Percentiles rank a stretch among this genome's conserved stretches.
Conservation (phyloP, 495 filamentous ascomycete species). For the Trichoderma parareesei region DNA sequence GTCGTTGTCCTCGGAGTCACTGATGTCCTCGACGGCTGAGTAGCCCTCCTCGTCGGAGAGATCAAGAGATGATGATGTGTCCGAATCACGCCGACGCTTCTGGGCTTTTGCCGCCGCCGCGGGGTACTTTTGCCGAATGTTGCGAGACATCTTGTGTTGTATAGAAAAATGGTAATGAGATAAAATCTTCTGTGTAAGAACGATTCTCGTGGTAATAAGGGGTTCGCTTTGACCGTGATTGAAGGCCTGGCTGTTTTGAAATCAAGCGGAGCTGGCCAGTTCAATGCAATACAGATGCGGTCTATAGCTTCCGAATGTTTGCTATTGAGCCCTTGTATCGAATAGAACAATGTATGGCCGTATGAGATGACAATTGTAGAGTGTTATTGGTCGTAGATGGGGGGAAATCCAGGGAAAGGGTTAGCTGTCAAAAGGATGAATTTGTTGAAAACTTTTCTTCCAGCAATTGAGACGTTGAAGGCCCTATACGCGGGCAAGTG, state of each 20-base stretch:
- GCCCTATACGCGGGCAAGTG: conserved; percentile 7
- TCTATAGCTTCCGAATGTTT: not conserved
- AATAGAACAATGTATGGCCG: not conserved
- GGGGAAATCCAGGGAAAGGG: conserved; percentile 10
- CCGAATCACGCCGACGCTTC: conserved; percentile 30
- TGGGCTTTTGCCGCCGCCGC: conserved; percentile 31
- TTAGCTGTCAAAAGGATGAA: conserved; percentile 18
- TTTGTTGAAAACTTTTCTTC: conserved; percentile 16
- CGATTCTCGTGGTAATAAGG: not conserved
- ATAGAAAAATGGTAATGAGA: conserved; percentile 6
- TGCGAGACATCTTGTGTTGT: conserved; percentile 39
- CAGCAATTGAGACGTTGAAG: conserved; percentile 10
- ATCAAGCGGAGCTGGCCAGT: not conserved
- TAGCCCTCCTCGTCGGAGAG: conserved; percentile 61
- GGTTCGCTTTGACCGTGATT: not conserved
- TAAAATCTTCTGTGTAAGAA: conserved; percentile 1
- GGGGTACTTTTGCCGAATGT: conserved; percentile 42
- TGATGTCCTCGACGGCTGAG: conserved; percentile 68
- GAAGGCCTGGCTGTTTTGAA: not conserved
- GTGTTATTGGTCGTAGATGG: conserved; percentile 4
- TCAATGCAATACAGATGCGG: not conserved
- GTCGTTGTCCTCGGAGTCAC: conserved; percentile 64
- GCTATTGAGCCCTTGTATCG: not conserved
- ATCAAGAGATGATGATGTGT: conserved; percentile 37
- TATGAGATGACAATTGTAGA: not conserved